These are phyloP conservation scores for Chenopodium album DNA, from an alignment of 148 eudicot genomes.

Conservation along the genomic window DNA sequence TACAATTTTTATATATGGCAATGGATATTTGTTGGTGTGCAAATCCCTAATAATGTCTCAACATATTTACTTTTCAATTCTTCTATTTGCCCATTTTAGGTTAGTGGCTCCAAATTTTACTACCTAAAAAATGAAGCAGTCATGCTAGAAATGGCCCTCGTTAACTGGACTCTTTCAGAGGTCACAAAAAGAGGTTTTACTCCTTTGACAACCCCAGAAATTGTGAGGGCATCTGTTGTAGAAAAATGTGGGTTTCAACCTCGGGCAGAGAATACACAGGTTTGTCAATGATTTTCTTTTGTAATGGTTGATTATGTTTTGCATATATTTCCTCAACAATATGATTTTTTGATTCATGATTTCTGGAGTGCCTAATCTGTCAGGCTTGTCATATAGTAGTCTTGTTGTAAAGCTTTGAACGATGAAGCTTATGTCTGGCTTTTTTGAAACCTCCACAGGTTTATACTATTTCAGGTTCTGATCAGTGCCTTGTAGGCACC, in stretches of 20 bases:
- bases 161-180: constrained; percentile 83
- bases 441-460: constrained; percentile 44
- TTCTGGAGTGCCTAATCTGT: not conserved
- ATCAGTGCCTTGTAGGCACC: constrained; percentile 90
- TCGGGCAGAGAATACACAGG: constrained; percentile 94
- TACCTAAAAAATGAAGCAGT: constrained; percentile 94
- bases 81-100: constrained; percentile 39
- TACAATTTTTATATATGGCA: not conserved
- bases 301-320: not conserved
- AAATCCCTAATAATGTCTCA: not conserved
- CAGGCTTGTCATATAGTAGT: too few relatives aligned
- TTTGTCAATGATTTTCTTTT: constrained; percentile 19
- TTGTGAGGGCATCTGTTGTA: constrained; percentile 76
- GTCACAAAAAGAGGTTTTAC: constrained; percentile 79
- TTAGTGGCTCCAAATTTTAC: constrained; percentile 93
- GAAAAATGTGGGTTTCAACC: constrained; percentile 99
- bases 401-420: not conserved
- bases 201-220: constrained; percentile 89
- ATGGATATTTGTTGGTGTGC: not conserved
- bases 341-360: not conserved
- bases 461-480: constrained; percentile 76
- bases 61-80: not conserved
- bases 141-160: constrained; percentile 78
- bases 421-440: constrained; percentile 1
- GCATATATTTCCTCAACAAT: not conserved